phyloP scores from a whole-genome alignment of 2,329 filamentous ascomycete genomes.

The Phyllosticta paracitricarpa region DNA sequence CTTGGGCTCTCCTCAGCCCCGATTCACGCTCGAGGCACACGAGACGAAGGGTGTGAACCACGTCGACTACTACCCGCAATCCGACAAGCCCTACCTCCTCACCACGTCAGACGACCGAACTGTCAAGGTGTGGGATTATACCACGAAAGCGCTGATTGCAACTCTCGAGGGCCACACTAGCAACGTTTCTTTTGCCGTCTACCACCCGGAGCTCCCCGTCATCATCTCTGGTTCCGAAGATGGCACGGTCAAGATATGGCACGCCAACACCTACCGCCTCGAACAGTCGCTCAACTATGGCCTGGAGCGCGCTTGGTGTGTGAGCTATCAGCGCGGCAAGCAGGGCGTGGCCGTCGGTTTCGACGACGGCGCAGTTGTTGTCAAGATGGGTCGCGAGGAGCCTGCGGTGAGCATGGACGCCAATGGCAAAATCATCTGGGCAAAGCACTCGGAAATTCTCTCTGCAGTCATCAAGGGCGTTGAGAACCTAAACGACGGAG shows the following conservation, averaged over 20 bases:
- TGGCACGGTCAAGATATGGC: slow-evolving; percentile 96
- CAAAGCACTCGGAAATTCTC: slow-evolving; percentile 87
- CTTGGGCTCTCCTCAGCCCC: slow-evolving; percentile 82
- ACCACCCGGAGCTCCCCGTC: slow-evolving; percentile 91
- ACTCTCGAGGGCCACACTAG: slow-evolving; percentile 95
- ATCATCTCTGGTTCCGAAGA: slow-evolving; percentile 98
- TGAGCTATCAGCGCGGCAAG: slow-evolving; percentile 87
- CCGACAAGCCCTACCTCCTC: slow-evolving; percentile 72
- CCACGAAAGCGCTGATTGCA: slow-evolving; percentile 91
- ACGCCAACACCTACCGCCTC: slow-evolving; percentile 91
- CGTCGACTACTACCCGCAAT: slow-evolving; percentile 73
- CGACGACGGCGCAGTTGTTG: slow-evolving; percentile 92
- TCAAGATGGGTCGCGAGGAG: slow-evolving; percentile 95
- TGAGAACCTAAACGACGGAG: slow-evolving; percentile 80
- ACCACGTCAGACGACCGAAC: slow-evolving; percentile 95
- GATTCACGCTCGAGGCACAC: slow-evolving; percentile 94
- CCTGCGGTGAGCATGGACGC: slow-evolving; percentile 96
- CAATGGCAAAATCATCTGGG: slow-evolving; percentile 94
- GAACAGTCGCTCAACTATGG: slow-evolving; percentile 96
- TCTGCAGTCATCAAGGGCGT: slow-evolving; percentile 91
- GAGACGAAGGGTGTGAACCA: slow-evolving; percentile 97
- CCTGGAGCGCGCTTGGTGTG: slow-evolving; percentile 93
- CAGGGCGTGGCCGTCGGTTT: slow-evolving; percentile 94
- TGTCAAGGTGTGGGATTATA: slow-evolving; percentile 98
- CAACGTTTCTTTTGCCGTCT: slow-evolving; percentile 96